Conservation (phyloP, 78 protist genomes). For the Guillardia theta region DNA sequence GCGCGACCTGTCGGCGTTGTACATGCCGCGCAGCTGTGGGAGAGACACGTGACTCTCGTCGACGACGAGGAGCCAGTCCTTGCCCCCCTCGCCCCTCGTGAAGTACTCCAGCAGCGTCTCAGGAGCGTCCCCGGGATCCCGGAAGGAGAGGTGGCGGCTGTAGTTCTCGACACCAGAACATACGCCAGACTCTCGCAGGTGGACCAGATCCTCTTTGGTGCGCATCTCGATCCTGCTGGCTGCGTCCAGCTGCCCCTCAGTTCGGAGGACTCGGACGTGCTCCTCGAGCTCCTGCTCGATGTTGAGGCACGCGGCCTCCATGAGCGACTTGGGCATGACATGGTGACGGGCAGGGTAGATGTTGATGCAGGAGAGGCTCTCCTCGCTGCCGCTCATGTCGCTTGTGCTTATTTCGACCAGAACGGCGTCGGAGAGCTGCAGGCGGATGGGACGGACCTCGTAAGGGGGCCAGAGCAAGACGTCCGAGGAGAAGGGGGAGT, state of each 20-base stretch:
- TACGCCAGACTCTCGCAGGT: not conserved
- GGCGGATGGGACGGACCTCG: not conserved
- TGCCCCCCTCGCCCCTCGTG: not conserved
- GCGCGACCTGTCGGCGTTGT: not conserved
- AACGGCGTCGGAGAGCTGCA: no score
- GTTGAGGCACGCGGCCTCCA: not conserved
- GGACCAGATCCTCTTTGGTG: not conserved
- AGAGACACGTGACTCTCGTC: constrained; percentile 25
- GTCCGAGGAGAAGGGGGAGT: not conserved
- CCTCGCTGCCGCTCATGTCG: no score
- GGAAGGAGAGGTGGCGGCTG: constrained; percentile 27
- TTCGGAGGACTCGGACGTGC: not conserved
- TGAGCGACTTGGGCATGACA: not conserved
- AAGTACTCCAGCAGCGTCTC: constrained; percentile 34
- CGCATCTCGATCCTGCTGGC: not conserved
- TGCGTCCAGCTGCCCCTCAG: no score
- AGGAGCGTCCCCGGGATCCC: constrained; percentile 43
- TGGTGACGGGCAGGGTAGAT: constrained; percentile 41
- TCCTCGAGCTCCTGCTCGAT: not conserved
- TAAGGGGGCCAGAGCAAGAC: not conserved
- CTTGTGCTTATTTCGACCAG: no score
- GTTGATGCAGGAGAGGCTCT: not conserved
- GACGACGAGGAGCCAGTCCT: constrained; percentile 24
- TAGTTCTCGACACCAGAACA: constrained; percentile 42
- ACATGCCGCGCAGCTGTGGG: constrained; percentile 27